Conservation (phyloP, 305 asterid genomes). For the Fraxinus platypoda region DNA sequence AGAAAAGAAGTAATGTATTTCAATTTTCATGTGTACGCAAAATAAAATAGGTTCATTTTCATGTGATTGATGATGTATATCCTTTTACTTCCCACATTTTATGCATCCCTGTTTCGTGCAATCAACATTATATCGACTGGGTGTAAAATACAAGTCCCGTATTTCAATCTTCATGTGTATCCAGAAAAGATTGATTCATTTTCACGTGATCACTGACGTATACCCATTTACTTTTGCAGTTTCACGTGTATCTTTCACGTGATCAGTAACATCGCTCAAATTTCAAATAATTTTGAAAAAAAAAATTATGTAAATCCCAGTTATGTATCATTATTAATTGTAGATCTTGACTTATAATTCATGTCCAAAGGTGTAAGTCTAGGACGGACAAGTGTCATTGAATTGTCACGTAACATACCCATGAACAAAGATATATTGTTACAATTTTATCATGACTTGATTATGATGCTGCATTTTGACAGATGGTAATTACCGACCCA, state of each 20-base stretch:
- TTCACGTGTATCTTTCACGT: neutral
- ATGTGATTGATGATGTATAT: neutral
- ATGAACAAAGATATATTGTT: constrained; percentile 17
- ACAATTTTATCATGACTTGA: constrained; percentile 5
- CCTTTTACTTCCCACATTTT: neutral
- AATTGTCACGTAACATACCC: neutral
- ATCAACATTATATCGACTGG: neutral
- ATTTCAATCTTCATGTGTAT: neutral
- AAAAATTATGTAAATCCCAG: neutral
- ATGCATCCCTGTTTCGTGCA: neutral
- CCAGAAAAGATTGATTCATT: neutral
- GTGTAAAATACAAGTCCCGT: neutral
- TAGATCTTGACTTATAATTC: neutral
- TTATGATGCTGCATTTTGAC: constrained; percentile 31
- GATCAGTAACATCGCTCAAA: neutral
- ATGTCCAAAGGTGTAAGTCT: constrained; percentile 8
- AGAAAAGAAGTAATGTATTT: neutral
- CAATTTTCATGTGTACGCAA: neutral
- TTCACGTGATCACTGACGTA: constrained; percentile 14
- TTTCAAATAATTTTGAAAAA: neutral
- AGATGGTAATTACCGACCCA: constrained; percentile 49
- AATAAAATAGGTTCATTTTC: neutral
- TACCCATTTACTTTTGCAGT: neutral
- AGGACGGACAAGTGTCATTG: constrained; percentile 6
- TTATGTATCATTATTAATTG: neutral